Conservation (phyloP, 306 rosid genomes). For the Vicia villosa region DNA sequence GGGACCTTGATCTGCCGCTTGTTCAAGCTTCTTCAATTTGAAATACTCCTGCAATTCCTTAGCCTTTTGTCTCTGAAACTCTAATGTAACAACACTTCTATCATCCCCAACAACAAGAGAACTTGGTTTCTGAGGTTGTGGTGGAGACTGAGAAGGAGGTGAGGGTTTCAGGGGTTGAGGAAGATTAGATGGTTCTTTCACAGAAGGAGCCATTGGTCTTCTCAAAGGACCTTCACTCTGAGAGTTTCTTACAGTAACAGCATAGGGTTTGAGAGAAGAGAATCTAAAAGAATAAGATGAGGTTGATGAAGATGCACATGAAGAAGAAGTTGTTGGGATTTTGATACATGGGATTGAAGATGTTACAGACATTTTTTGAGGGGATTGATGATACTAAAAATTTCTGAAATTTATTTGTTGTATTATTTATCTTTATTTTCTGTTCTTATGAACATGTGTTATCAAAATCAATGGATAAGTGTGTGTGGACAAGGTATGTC, state of each 20-base stretch:
- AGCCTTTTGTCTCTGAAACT: slow-evolving; percentile 97
- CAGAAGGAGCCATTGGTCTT: slow-evolving; percentile 86
- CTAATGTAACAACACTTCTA: slow-evolving; percentile 62
- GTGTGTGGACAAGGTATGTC: slow-evolving; percentile 77
- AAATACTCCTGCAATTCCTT: slow-evolving; percentile 94
- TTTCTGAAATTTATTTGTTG: neutral
- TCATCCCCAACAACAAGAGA: slow-evolving; percentile 41
- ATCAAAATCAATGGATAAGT: slow-evolving; percentile 43
- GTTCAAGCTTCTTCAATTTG: slow-evolving; percentile 88
- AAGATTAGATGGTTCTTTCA: slow-evolving; percentile 61
- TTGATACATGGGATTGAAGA: slow-evolving; percentile 72
- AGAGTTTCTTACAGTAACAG: slow-evolving; percentile 59
- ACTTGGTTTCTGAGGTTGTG: slow-evolving; percentile 36
- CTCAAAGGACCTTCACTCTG: slow-evolving; percentile 88
- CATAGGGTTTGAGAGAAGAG: slow-evolving; percentile 49
- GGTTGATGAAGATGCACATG: slow-evolving; percentile 49
- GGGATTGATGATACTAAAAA: neutral
- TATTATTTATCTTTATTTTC: no score
- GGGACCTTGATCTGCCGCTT: slow-evolving; percentile 78
- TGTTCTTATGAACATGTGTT: slow-evolving; percentile 45
- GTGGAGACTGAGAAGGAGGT: slow-evolving; percentile 57
- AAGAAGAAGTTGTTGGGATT: slow-evolving; percentile 57
- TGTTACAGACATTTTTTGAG: slow-evolving; percentile 57
- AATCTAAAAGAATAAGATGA: slow-evolving; percentile 45
- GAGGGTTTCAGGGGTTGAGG: slow-evolving; percentile 63